These are phyloP conservation scores for Orobanche coerulescens DNA, from an alignment of 257 asterid genomes.

Conservation along the genomic window DNA sequence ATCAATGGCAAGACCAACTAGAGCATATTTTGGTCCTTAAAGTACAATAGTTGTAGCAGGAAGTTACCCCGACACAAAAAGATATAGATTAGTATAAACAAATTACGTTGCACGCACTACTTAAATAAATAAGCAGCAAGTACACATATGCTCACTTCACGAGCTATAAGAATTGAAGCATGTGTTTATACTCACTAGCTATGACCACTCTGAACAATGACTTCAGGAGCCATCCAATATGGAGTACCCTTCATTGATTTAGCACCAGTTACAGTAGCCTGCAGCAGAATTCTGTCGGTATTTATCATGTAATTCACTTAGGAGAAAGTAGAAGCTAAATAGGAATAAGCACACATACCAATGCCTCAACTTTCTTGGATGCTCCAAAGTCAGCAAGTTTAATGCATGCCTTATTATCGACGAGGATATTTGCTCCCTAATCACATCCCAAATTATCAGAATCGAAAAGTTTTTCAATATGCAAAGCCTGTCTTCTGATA, in stretches of 20 bases:
- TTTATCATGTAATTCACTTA: conserved; percentile 12
- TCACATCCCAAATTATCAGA: conserved; percentile 10
- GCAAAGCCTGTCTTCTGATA: background rate
- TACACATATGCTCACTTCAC: conserved; percentile 5
- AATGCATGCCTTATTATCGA: conserved; percentile 90
- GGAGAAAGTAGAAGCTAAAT: background rate
- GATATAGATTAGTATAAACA: background rate
- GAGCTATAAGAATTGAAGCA: conserved; percentile 7
- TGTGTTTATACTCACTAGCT: conserved; percentile 59
- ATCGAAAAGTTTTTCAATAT: background rate
- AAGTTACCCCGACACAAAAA: background rate
- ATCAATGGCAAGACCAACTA: background rate
- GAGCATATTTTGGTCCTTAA: background rate
- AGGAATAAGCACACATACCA: conserved; percentile 40
- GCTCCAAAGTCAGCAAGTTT: conserved; percentile 97
- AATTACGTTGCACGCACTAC: background rate
- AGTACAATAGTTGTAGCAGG: background rate
- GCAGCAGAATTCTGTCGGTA: conserved; percentile 20
- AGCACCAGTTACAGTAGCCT: conserved; percentile 90
- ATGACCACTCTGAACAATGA: conserved; percentile 86
- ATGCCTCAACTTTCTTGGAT: conserved; percentile 88
- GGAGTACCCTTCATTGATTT: conserved; percentile 98
- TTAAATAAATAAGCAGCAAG: background rate
- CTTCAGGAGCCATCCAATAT: conserved; percentile 99
- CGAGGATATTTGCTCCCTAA: conserved; percentile 92